phyloP scores from a whole-genome alignment of 208 protist species.

The Leishmania turanica region DNA sequence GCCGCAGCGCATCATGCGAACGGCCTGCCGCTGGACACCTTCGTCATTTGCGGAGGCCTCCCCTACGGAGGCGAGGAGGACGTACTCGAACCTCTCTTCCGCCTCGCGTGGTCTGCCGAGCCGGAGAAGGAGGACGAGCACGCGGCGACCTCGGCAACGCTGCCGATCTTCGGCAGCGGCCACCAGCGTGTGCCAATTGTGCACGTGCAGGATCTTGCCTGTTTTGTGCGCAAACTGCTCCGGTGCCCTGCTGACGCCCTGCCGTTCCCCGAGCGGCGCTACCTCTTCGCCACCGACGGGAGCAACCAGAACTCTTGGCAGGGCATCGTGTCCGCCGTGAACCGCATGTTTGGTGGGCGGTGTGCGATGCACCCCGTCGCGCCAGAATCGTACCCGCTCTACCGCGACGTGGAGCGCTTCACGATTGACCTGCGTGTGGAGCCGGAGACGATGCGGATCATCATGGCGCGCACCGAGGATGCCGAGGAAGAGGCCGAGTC shows the following conservation, averaged over 20 bases:
- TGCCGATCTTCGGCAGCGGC: conserved; percentile 92
- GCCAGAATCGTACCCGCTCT: conserved; percentile 64
- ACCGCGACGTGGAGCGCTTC: conserved; percentile 87
- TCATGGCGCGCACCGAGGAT: conserved; percentile 75
- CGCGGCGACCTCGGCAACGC: conserved; percentile 6
- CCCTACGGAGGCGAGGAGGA: conserved; percentile 93
- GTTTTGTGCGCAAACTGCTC: conserved; percentile 72
- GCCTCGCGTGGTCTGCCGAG: conserved; percentile 79
- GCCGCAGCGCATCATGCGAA: conserved; percentile 78
- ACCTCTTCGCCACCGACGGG: conserved; percentile 92
- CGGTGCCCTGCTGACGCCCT: conserved; percentile 46
- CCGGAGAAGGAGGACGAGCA: conserved; percentile 10
- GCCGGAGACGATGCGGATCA: conserved; percentile 57
- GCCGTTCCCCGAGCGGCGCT: conserved; percentile 74
- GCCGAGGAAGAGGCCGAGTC: conserved; percentile 25
- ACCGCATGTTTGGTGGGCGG: conserved; percentile 72
- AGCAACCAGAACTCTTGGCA: conserved; percentile 59
- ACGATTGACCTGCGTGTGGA: conserved; percentile 88
- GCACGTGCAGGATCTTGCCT: conserved; percentile 92
- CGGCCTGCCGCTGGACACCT: conserved; percentile 83
- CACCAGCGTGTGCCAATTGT: conserved; percentile 91
- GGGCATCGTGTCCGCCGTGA: conserved; percentile 74
- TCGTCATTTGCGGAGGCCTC: conserved; percentile 89
- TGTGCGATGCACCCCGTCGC: conserved; percentile 46
- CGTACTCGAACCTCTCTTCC: conserved; percentile 87